phyloP scores from a whole-genome alignment of 129 eudicot species.

The Oenanthe sinensis region DNA sequence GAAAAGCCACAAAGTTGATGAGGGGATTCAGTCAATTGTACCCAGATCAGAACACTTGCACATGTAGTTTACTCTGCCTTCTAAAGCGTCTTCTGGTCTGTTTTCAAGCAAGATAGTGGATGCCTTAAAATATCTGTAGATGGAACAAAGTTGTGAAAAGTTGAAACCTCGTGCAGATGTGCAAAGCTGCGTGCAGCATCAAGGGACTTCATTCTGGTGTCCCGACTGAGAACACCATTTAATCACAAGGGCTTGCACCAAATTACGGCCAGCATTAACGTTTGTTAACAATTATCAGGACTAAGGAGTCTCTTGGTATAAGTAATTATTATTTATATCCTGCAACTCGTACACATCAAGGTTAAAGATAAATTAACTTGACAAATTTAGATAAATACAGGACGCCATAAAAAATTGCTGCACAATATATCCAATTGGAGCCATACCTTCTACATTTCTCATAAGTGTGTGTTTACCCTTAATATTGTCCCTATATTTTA shows the following conservation, averaged over 20 bases:
- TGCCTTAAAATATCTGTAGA: slow-evolving; percentile 90
- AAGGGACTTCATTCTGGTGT: slow-evolving; percentile 82
- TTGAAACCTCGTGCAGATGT: slow-evolving; percentile 88
- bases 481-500: too few relatives aligned
- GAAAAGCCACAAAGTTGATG: neutral
- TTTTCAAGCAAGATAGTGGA: slow-evolving; percentile 64
- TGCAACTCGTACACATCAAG: too few relatives aligned
- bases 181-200: slow-evolving; percentile 94
- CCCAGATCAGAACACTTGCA: slow-evolving; percentile 97
- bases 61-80: slow-evolving; percentile 70
- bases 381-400: too few relatives aligned
- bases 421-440: too few relatives aligned
- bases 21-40: slow-evolving; percentile 72
- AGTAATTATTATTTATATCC: too few relatives aligned
- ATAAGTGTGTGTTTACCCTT: too few relatives aligned
- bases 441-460: too few relatives aligned
- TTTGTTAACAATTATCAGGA: neutral
- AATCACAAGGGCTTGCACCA: slow-evolving; percentile 77
- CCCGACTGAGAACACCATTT: slow-evolving; percentile 87
- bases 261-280: neutral
- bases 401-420: too few relatives aligned
- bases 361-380: too few relatives aligned
- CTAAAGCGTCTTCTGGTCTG: slow-evolving; percentile 79
- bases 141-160: slow-evolving; percentile 84
- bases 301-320: too few relatives aligned